Base-by-base conservation (phyloP, 2,329 filamentous ascomycete species). In the Calonectria pauciramosa region DNA sequence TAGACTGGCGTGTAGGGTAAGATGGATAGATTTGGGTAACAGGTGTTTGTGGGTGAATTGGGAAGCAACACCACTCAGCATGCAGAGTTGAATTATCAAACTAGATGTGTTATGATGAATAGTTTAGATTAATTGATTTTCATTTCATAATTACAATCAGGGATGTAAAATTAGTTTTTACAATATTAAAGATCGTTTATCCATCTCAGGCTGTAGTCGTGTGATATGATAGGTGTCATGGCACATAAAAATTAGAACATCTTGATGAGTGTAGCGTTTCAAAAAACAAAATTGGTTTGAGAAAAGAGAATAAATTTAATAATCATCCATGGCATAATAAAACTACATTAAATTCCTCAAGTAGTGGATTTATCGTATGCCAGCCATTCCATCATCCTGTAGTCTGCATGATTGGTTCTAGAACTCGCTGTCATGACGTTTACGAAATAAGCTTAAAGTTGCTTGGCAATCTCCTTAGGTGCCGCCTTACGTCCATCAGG, bases 401-500 rank as follows among this genome's bases (percentile, higher is more conserved):
- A n/a, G n/a, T n/a, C n/a, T n/a, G 34, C 10, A 30, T 44, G 20
- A n/a, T 20, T 14, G 18, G 16, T 18, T 18, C 32, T 26, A 36
- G 18, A 20, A 18, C 41, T 28, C 10, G 10, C 4, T 23, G 34
- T 23, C 56, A 44, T 63, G 56, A 9, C 13, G 4, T 28, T 13
- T 63, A 41, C 13, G 16, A 6, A 41, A n/a, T 28, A 20, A 26
- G 36, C 36, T 52, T 56, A 68, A 28, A 44, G n/a, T 26, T 49
- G 20, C 59, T 69, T 59, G 28, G n/a, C 54, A 13, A 28, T n/a
- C 18, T 32, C 6, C 23, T 38, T 36, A 28, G 71, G 65, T 2
- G 65, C 65, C 9, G 54, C 54, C 71, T 72, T 64, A 16, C 65
- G 47, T 28, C 71, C 70, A 28, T 72, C 54, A 16, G 52, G 52